Conservation (phyloP, 805 yeast species). For the Maudiozyma bulderi region DNA sequence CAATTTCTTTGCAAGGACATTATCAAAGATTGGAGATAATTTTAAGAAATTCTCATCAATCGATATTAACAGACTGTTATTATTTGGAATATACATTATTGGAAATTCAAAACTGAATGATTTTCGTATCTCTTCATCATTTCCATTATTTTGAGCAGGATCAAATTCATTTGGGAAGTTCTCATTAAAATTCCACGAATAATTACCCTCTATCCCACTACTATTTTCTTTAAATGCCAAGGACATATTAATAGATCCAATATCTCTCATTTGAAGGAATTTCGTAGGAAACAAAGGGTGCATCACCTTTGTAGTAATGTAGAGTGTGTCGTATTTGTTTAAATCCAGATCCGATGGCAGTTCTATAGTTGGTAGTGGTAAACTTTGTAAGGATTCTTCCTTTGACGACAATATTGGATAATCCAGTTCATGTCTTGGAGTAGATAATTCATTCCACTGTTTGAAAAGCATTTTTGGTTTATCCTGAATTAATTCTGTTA, state of each 20-base stretch:
- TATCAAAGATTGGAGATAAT: constrained; percentile 30
- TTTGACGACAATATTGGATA: constrained; percentile 15
- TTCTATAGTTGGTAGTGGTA: constrained; percentile 26
- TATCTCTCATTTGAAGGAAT: constrained; percentile 3
- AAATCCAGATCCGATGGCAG: constrained; percentile 13
- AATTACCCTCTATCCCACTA: not conserved
- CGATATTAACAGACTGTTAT: constrained; percentile 13
- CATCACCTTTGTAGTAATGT: constrained; percentile 21
- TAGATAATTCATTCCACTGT: constrained; percentile 39
- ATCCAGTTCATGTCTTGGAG: constrained; percentile 41
- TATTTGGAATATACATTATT: constrained; percentile 9
- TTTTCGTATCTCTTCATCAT: constrained; percentile 3
- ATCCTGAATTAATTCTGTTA: constrained; percentile 4
- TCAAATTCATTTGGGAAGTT: constrained; percentile 22
- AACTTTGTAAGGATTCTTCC: constrained; percentile 18
- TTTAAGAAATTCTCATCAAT: constrained; percentile 25
- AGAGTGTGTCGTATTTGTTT: constrained; percentile 8
- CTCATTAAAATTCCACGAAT: constrained; percentile 19
- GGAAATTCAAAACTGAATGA: constrained; percentile 12
- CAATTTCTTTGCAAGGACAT: constrained; percentile 22
- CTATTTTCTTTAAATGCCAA: constrained; percentile 5
- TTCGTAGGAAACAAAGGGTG: constrained; percentile 21
- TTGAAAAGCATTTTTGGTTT: constrained; percentile 28
- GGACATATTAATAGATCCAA: constrained; percentile 13
- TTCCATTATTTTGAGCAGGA: constrained; percentile 4